A percentile compares a stretch with the other conserved stretches of the same genome.
Conservation (phyloP, 208 protist genomes). For the Crithidia acanthocephali region DNA sequence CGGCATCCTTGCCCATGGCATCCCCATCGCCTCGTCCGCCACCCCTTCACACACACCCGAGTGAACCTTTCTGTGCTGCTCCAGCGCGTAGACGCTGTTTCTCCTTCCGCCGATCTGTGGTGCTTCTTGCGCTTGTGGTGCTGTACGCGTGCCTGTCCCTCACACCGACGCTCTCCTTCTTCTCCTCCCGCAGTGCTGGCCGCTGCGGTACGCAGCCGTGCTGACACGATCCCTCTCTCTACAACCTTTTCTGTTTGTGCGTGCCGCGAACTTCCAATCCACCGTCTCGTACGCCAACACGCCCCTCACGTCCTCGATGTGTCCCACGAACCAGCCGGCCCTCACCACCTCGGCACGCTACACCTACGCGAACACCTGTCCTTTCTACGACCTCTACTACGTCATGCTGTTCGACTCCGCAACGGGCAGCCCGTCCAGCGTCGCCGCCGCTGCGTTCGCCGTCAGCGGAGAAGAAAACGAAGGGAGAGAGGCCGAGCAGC, state of each 20-base stretch:
- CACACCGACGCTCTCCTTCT: too few species aligned
- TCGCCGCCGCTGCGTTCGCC: not conserved
- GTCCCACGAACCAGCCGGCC: not conserved
- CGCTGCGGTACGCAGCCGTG: too few species aligned
- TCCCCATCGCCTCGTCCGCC: too few species aligned
- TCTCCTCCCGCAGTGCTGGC: not conserved
- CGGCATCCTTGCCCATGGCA: too few species aligned
- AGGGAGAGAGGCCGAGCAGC: too few species aligned
- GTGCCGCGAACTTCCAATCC: not conserved
- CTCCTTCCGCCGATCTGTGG: not conserved
- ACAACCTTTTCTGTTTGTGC: constrained; percentile 11
- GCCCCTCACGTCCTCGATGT: not conserved
- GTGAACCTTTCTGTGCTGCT: too few species aligned
- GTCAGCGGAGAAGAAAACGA: not conserved
- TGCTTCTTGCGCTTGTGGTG: too few species aligned
- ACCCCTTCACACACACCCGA: too few species aligned
- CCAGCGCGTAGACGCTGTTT: not conserved
- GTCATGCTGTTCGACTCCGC: not conserved
- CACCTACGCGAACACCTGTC: not conserved
- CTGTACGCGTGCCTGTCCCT: not conserved
- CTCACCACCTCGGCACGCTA: not conserved
- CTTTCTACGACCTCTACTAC: constrained; percentile 15
- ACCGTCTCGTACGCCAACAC: not conserved
- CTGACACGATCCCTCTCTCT: not conserved
- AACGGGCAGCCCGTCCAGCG: too few species aligned